Percentiles rank a stretch among this genome's conserved stretches.
Conservation (phyloP, 78 protist species). For the Dictyostelium citrinum region DNA sequence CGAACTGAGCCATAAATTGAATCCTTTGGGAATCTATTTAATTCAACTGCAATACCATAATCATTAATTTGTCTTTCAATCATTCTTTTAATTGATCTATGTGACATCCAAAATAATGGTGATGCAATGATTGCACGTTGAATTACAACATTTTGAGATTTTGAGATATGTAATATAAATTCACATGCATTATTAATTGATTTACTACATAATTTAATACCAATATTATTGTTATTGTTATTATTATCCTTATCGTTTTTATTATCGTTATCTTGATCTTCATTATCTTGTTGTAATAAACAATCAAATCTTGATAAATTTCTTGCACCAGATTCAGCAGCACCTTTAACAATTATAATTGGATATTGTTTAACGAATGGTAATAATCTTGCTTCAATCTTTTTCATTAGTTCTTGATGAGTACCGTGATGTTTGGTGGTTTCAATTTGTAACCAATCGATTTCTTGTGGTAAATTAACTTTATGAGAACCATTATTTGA, state of each 20-base stretch:
- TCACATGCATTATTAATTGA: not conserved
- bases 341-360: slow-evolving; percentile 73
- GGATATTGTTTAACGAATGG: slow-evolving; percentile 33
- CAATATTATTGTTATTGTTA: not conserved
- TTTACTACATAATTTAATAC: not conserved
- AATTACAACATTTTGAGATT: slow-evolving; percentile 71
- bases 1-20: slow-evolving; percentile 77
- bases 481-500: not conserved
- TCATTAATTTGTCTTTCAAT: slow-evolving; percentile 59
- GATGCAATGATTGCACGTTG: slow-evolving; percentile 77
- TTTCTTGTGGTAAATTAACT: slow-evolving; percentile 67
- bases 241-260: not conserved
- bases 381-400: slow-evolving; percentile 32
- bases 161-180: slow-evolving; percentile 50
- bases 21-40: slow-evolving; percentile 72
- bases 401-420: not conserved
- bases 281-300: not conserved
- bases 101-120: slow-evolving; percentile 75
- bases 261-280: not conserved
- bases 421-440: not conserved
- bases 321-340: slow-evolving; percentile 79
- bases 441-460: slow-evolving; percentile 73
- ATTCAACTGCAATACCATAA: slow-evolving; percentile 56
- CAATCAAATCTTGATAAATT: slow-evolving; percentile 63
- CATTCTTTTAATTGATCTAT: slow-evolving; percentile 7